phyloP scores from a whole-genome alignment of 345 rosid species.

The Salix purpurea region DNA sequence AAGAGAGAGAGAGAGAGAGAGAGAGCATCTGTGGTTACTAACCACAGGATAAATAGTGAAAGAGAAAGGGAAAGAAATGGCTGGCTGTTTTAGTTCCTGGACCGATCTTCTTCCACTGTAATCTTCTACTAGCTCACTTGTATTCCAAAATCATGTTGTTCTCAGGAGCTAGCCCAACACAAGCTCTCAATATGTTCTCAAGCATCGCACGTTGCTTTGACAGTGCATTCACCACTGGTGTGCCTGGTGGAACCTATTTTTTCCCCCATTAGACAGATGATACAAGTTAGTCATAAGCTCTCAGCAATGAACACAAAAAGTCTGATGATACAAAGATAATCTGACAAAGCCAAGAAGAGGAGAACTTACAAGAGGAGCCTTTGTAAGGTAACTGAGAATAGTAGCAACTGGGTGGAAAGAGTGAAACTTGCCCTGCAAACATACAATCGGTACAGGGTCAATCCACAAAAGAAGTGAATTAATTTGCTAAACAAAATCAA shows the following conservation, averaged over 20 bases:
- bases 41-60: not conserved
- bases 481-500: not conserved
- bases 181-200: conserved; percentile 92
- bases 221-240: conserved; percentile 92
- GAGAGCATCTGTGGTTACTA: not conserved
- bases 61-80: not conserved
- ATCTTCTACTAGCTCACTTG: conserved; percentile 44
- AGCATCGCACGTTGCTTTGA: conserved; percentile 97
- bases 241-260: conserved; percentile 86
- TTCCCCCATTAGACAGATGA: not conserved
- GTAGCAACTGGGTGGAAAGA: conserved; percentile 98
- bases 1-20: not conserved
- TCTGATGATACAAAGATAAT: not conserved
- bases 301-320: not conserved
- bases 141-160: conserved; percentile 98
- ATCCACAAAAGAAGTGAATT: not conserved
- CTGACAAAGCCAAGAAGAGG: not conserved
- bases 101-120: conserved; percentile 7
- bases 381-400: conserved; percentile 93
- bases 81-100: not conserved
- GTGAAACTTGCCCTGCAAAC: conserved; percentile 79
- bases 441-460: not conserved
- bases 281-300: not conserved
- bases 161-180: conserved; percentile 91
- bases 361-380: conserved; percentile 88